phyloP scores from a whole-genome alignment of 148 eudicot species.

The Diospyros lotus region DNA sequence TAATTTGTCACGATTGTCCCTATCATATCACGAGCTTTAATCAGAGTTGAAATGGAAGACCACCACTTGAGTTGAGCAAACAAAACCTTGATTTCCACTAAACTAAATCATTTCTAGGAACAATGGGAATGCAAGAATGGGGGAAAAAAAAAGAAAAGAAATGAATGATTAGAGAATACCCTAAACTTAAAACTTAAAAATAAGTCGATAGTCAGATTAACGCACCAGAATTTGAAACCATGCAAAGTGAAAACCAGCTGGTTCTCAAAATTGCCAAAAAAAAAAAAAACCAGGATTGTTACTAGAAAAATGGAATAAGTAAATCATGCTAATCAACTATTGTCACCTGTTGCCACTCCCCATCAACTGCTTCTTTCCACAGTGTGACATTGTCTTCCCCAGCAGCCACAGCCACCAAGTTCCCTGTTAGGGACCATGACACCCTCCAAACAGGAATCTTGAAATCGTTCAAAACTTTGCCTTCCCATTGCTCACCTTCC shows the following conservation, averaged over 20 bases:
- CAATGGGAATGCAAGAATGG: background rate
- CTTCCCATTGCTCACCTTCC: slow-evolving; percentile 93
- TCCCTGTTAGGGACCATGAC: slow-evolving; percentile 91
- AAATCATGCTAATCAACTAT: slow-evolving; percentile 58
- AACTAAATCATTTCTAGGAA: background rate
- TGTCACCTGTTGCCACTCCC: slow-evolving; percentile 79
- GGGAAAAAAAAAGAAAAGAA: too few species aligned
- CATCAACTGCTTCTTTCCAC: slow-evolving; percentile 97
- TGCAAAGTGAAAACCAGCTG: background rate
- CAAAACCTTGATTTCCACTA: too few species aligned
- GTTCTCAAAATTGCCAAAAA: slow-evolving; percentile 1
- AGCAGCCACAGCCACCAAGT: slow-evolving; percentile 83
- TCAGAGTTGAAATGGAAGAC: too few species aligned
- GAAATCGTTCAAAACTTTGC: slow-evolving; percentile 77
- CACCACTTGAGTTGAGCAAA: too few species aligned
- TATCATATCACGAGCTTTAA: too few species aligned
- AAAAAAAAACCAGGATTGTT: background rate
- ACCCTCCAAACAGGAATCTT: slow-evolving; percentile 90
- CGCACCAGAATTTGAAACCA: background rate
- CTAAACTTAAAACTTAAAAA: background rate
- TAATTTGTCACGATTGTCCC: too few species aligned
- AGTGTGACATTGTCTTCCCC: slow-evolving; percentile 73
- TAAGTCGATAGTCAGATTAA: background rate
- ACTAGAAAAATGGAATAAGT: background rate
- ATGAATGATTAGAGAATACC: background rate